Evolutionary conservation across 2,329 filamentous ascomycete species (phyloP).

Genomic region (Aureobasidium sp.): DNA sequence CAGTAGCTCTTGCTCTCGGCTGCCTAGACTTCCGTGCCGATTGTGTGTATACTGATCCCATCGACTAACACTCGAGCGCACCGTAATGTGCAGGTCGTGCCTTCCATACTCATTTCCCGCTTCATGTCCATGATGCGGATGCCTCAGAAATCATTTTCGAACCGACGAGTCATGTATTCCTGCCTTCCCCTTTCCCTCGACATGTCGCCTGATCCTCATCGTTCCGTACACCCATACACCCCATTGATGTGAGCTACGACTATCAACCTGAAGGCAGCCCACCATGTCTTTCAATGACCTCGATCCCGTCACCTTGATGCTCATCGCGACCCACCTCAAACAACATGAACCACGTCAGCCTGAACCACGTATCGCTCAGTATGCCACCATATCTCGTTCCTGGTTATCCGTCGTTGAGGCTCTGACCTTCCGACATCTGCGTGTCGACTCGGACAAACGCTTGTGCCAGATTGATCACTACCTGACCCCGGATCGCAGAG

Average conservation of each 20-base stretch:
- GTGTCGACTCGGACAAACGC: neutral
- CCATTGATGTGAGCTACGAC: too few species aligned
- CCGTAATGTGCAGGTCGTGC: neutral
- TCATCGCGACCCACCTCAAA: neutral
- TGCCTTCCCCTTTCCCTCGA: neutral
- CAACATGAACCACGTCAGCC: neutral
- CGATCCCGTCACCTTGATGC: neutral
- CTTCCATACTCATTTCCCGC: neutral
- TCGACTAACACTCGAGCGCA: too few species aligned
- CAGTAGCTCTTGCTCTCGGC: neutral
- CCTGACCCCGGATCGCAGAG: neutral
- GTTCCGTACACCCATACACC: neutral
- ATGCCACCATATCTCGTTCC: neutral
- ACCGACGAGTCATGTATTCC: neutral
- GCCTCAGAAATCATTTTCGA: neutral
- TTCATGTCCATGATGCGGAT: neutral
- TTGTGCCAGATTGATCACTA: neutral
- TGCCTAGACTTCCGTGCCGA: neutral
- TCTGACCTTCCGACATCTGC: neutral
- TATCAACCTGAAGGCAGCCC: neutral
- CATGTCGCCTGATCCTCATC: neutral
- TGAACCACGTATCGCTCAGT: neutral
- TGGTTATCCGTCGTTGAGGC: neutral
- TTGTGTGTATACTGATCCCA: neutral
- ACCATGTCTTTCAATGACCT: neutral